These are phyloP conservation scores for Aspergillus ibericus DNA, from an alignment of 2,329 filamentous ascomycete genomes.

Conservation along the genomic window DNA sequence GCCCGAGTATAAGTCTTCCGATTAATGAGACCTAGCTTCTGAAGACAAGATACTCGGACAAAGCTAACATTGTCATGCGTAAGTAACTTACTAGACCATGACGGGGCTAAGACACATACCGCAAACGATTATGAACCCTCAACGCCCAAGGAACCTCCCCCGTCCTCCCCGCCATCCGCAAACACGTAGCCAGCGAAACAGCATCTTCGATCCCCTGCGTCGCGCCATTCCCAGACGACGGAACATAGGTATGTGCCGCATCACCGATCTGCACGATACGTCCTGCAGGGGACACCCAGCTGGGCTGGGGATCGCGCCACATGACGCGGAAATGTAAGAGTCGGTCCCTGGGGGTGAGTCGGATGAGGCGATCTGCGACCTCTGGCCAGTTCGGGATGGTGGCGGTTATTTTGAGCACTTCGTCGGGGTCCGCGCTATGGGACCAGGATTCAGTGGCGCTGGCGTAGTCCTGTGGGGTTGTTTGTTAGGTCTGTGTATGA, in stretches of 20 bases:
- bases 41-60: not conserved
- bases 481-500: not conserved
- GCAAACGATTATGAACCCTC: conserved; percentile 18
- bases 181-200: conserved; percentile 32
- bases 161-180: conserved; percentile 44
- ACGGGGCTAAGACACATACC: conserved; percentile 36
- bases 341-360: conserved; percentile 20
- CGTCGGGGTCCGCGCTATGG: conserved; percentile 10
- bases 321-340: conserved; percentile 53
- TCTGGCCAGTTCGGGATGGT: conserved; percentile 11
- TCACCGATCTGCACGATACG: conserved; percentile 15
- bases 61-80: conserved; percentile 26
- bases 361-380: conserved; percentile 15
- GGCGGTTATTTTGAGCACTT: conserved; percentile 14
- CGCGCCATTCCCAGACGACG: conserved; percentile 6
- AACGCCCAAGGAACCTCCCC: conserved; percentile 31
- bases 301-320: conserved; percentile 49
- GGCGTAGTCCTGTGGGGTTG: not conserved
- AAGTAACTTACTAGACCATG: conserved; percentile 32
- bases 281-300: conserved; percentile 30
- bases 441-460: conserved; percentile 12
- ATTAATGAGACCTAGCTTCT: not conserved
- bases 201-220: conserved; percentile 14
- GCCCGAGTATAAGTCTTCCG: not conserved
- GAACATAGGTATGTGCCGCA: conserved; percentile 14